Percentiles rank a stretch among this genome's conserved stretches.
Evolutionary conservation across 1,284 basidiomycete genomes (phyloP).

Genomic region (Uromyces viciae-fabae): DNA sequence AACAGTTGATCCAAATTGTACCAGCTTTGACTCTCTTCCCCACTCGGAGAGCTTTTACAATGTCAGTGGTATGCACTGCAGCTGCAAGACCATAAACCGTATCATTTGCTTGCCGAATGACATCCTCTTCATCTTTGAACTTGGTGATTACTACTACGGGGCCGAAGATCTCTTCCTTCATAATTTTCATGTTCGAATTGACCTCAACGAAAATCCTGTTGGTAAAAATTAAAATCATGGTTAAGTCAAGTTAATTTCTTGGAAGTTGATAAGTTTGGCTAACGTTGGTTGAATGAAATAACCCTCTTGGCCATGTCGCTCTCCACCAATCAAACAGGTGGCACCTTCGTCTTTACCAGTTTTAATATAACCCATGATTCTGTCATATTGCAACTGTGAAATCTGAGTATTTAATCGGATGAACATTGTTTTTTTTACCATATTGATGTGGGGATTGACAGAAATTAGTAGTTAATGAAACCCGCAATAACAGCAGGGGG

Average conservation of each 20-base stretch:
- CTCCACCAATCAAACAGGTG: conserved; percentile 72
- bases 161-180: conserved; percentile 67
- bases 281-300: conserved; percentile 59
- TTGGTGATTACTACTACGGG: conserved; percentile 61
- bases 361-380: conserved; percentile 84
- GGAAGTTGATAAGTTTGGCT: background rate
- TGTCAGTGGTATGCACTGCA: conserved; percentile 76
- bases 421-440: too few species aligned
- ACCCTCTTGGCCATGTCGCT: conserved; percentile 66
- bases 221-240: background rate
- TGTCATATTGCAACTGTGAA: conserved; percentile 68
- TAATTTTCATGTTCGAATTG: conserved; percentile 75
- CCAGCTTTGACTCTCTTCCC: conserved; percentile 77
- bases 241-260: background rate
- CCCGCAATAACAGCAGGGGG: too few species aligned
- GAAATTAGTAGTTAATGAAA: too few species aligned
- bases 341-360: conserved; percentile 79
- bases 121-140: conserved; percentile 64
- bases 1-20: conserved; percentile 75
- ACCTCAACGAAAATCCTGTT: conserved; percentile 59
- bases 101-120: conserved; percentile 76
- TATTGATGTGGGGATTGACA: too few species aligned
- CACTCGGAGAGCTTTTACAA: conserved; percentile 69
- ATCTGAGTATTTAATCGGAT: too few species aligned
- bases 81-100: conserved; percentile 78